Evolutionary conservation across 108 stramenopile genomes (phyloP).

Genomic region (Fragilariopsis cylindrus): DNA sequence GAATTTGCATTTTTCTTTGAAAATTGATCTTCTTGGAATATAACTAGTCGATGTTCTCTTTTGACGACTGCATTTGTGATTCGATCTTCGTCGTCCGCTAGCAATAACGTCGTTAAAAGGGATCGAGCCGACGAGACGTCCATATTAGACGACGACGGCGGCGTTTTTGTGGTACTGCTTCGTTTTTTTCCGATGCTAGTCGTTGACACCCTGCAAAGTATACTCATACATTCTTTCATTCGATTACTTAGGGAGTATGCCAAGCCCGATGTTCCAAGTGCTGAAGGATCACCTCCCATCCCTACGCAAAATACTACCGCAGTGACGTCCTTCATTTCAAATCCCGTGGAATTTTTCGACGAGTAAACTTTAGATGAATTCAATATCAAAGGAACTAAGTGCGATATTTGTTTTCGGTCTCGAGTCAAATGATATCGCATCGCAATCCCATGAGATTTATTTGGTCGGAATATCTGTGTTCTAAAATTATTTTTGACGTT

Average conservation of each 20-base stretch:
- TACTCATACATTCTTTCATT: constrained; percentile 42
- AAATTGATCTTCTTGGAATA: constrained; percentile 8
- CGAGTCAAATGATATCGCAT: constrained; percentile 40
- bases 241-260: constrained; percentile 34
- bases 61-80: constrained; percentile 36
- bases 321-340: constrained; percentile 19
- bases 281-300: constrained; percentile 33
- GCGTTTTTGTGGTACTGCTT: background rate
- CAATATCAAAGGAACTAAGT: constrained; percentile 25
- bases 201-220: constrained; percentile 12
- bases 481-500: background rate
- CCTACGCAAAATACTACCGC: constrained; percentile 39
- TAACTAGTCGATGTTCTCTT: constrained; percentile 6
- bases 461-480: constrained; percentile 41
- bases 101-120: constrained; percentile 38
- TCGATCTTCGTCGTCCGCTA: constrained; percentile 46
- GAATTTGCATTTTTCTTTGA: background rate
- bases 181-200: background rate
- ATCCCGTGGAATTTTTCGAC: background rate
- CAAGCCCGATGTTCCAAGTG: constrained; percentile 29
- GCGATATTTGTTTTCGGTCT: constrained; percentile 16
- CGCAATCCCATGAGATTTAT: constrained; percentile 37
- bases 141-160: background rate
- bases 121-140: constrained; percentile 21
- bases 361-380: constrained; percentile 7